Evolutionary conservation across 495 filamentous ascomycete genomes (phyloP), one percentile per base, ranked within the genome.

Genomic region (Schizothecium vesticola): DNA sequence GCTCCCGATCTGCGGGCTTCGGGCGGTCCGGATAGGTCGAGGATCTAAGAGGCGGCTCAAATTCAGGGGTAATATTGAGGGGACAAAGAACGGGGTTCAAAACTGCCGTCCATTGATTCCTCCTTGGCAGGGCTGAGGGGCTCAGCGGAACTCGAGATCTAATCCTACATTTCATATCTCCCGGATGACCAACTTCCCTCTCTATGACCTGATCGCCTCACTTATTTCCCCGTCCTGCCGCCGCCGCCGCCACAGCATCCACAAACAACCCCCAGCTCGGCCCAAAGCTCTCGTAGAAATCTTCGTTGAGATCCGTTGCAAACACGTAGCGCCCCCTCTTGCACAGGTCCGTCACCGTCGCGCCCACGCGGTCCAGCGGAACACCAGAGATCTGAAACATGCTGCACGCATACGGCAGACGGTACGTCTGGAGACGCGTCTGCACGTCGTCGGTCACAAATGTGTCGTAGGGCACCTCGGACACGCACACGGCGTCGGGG

Each of bases 201-300:
- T 5, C 13, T 0, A 1, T 10, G 5, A 5, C 0, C 22, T 12
- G 1, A 29, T 33, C n/a, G 59, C n/a, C 1, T 23, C 11, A 13
- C 13, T 33, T 61, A 1, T 51, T 10, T 33, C n/a, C 61, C 26
- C 13, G n/a, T 22, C 10, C 59, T 25, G 26, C 60, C 60, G 25
- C 60, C 26, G 26, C 60, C 60, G 36, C 51, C 8, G 43, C 43
- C 3, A 65, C 43, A 9, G 64, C 57, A 19, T 25, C n/a, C 12
- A 68, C 66, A 57, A 68, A 68, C 22, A 23, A 26, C 4, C 6
- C 22, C 66, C 66, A 68, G 60, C 36, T 63, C 9, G 31, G 16
- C 16, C 66, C 66, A 33, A 68, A 68, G 28, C 66, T 68, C 66
- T 68, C 66, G 36, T 68, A 68, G 28, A 68, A 68, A 25, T 63